These are phyloP conservation scores for Smallanthus sonchifolius DNA, from an alignment of 129 eudicot genomes.

Conservation along the genomic window DNA sequence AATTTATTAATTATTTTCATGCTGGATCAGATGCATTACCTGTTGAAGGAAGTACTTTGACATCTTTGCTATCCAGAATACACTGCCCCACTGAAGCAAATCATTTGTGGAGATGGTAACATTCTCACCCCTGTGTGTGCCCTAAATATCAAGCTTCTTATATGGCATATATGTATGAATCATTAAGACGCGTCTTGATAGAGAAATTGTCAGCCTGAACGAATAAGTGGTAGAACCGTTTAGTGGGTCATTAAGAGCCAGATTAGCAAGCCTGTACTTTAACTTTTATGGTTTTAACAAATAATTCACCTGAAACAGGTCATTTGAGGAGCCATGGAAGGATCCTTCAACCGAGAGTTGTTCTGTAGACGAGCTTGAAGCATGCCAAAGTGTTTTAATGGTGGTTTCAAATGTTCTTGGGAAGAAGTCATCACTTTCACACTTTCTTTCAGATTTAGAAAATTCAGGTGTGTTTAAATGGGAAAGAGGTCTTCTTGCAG, in stretches of 20 bases:
- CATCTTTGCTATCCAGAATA: constrained; percentile 50
- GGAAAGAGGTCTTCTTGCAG: constrained; percentile 52
- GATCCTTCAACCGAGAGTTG: constrained; percentile 30
- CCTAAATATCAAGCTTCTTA: not conserved
- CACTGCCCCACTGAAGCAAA: constrained; percentile 64
- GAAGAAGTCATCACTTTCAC: constrained; percentile 35
- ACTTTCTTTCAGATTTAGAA: constrained; percentile 32
- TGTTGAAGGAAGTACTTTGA: constrained; percentile 33
- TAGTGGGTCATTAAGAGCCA: not conserved
- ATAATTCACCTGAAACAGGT: constrained; percentile 41
- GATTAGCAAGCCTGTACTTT: not conserved
- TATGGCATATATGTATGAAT: not conserved
- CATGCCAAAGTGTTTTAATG: constrained; percentile 56
- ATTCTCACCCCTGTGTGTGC: not conserved
- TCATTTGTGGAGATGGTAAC: constrained; percentile 89
- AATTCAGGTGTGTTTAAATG: constrained; percentile 45
- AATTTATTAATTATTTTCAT: not conserved
- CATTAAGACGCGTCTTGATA: not conserved
- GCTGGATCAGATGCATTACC: constrained; percentile 13
- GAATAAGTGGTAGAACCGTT: not conserved
- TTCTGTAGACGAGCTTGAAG: constrained; percentile 53
- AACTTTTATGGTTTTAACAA: not conserved
- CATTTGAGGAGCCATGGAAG: constrained; percentile 62
- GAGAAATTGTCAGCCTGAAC: not conserved
- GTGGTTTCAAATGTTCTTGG: constrained; percentile 41